Conservation (phyloP, 148 eudicot genomes). For the Oxyria digyna region DNA sequence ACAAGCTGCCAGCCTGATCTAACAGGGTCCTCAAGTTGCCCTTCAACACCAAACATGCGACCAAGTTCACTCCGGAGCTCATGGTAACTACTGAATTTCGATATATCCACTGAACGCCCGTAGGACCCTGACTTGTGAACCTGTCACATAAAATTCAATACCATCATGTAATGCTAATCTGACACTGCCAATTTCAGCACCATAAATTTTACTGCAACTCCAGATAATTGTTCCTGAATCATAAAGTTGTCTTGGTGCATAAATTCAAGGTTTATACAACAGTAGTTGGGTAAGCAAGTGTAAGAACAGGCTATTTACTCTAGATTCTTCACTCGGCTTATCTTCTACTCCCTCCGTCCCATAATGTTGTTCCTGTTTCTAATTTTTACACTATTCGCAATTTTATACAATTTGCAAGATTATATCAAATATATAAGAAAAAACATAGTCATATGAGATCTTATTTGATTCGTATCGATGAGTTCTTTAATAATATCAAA, state of each 20-base stretch:
- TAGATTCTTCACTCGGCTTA: background rate
- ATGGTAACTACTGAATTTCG: slow-evolving; percentile 67
- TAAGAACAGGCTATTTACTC: background rate
- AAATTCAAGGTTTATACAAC: background rate
- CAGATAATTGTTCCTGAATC: background rate
- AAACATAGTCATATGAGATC: no score
- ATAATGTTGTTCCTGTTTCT: no score
- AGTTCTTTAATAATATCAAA: no score
- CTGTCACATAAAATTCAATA: slow-evolving; percentile 21
- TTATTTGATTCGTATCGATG: no score
- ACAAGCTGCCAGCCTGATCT: slow-evolving; percentile 99
- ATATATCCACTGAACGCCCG: slow-evolving; percentile 67
- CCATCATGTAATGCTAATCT: background rate
- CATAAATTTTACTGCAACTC: background rate
- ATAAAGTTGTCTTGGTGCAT: background rate
- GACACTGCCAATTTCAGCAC: background rate
- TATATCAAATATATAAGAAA: no score
- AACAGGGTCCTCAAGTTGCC: slow-evolving; percentile 65
- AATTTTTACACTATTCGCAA: no score
- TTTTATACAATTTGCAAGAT: no score
- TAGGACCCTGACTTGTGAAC: slow-evolving; percentile 70
- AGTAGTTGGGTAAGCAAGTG: background rate
- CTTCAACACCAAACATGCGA: slow-evolving; percentile 70
- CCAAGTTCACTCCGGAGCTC: slow-evolving; percentile 77
- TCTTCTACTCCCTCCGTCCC: no score